Conservation (phyloP, 768 basidiomycete genomes). For the Coprinopsis sp. region DNA sequence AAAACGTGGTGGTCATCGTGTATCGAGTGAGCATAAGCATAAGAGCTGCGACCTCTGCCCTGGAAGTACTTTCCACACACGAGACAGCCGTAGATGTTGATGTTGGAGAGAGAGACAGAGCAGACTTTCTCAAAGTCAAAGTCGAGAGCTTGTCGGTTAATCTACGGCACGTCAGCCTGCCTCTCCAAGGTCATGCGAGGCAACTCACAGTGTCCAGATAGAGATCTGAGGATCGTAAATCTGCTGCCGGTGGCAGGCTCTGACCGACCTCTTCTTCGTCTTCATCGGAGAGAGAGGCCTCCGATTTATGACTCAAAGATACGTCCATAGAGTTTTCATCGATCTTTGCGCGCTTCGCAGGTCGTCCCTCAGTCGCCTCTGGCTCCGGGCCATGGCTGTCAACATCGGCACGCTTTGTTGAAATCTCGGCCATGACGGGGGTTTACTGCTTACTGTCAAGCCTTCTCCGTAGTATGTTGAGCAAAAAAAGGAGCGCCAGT, state of each 20-base stretch:
- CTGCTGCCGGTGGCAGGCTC: slow-evolving; percentile 21
- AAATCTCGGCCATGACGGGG: slow-evolving; percentile 10
- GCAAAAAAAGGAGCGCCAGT: no score
- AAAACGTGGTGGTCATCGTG: slow-evolving; percentile 99
- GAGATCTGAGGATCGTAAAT: slow-evolving; percentile 67
- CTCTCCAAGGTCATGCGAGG: slow-evolving; percentile 8
- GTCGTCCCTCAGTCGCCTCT: slow-evolving; percentile 23
- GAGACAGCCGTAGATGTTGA: slow-evolving; percentile 96
- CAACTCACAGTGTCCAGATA: slow-evolving; percentile 87
- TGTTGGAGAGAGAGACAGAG: slow-evolving; percentile 92
- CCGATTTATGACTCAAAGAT: slow-evolving; percentile 8
- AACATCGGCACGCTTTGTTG: slow-evolving; percentile 7
- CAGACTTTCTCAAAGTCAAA: slow-evolving; percentile 99
- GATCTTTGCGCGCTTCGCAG: slow-evolving; percentile 31
- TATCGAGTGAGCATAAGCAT: slow-evolving; percentile 95
- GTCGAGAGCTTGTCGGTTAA: slow-evolving; percentile 86
- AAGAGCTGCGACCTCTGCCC: slow-evolving; percentile 88
- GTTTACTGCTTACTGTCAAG: slow-evolving; percentile 2
- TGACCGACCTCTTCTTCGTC: slow-evolving; percentile 29
- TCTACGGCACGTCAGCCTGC: slow-evolving; percentile 40
- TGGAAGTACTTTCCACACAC: slow-evolving; percentile 99
- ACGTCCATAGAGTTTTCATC: slow-evolving; percentile 13
- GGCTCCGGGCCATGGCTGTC: slow-evolving; percentile 9
- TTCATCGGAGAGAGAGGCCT: slow-evolving; percentile 25
- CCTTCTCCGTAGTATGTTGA: no score